These are phyloP conservation scores for Agapanthus africanus DNA, from an alignment of 106 monocot species.

Conservation along the genomic window DNA sequence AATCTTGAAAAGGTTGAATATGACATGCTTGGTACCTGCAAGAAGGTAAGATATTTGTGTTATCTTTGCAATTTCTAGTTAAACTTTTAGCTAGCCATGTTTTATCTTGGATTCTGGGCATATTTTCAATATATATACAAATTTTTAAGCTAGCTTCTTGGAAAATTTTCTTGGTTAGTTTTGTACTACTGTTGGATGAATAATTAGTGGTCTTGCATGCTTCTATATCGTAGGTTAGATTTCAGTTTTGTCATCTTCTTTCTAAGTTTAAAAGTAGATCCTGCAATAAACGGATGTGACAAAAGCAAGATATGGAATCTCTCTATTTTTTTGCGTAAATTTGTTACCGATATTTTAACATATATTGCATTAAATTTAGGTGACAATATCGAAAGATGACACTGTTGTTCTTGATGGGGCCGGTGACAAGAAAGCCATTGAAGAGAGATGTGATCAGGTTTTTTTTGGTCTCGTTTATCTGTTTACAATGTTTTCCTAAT, in stretches of 20 bases:
- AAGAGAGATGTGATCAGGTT: conserved; percentile 92
- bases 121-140: too few relatives aligned
- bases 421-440: conserved; percentile 93
- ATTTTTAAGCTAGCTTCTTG: too few relatives aligned
- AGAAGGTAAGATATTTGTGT: conserved; percentile 36
- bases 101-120: neutral
- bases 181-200: too few relatives aligned
- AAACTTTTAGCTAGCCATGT: neutral
- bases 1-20: conserved; percentile 88
- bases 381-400: conserved; percentile 91
- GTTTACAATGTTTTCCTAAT: too few relatives aligned
- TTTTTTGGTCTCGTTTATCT: too few relatives aligned
- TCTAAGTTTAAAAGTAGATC: neutral
- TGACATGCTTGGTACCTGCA: conserved; percentile 90
- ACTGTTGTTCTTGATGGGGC: conserved; percentile 93
- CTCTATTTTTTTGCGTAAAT: neutral
- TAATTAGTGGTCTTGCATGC: too few relatives aligned
- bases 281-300: too few relatives aligned
- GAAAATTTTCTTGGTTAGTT: too few relatives aligned
- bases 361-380: neutral
- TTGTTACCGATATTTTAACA: neutral
- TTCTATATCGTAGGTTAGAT: neutral
- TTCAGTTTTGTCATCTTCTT: neutral
- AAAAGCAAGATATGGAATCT: too few relatives aligned
- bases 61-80: neutral